Percentiles rank a stretch among this genome's conserved stretches.
phyloP scores from a whole-genome alignment of 306 rosid species.

The Gastrolobium bilobum region DNA sequence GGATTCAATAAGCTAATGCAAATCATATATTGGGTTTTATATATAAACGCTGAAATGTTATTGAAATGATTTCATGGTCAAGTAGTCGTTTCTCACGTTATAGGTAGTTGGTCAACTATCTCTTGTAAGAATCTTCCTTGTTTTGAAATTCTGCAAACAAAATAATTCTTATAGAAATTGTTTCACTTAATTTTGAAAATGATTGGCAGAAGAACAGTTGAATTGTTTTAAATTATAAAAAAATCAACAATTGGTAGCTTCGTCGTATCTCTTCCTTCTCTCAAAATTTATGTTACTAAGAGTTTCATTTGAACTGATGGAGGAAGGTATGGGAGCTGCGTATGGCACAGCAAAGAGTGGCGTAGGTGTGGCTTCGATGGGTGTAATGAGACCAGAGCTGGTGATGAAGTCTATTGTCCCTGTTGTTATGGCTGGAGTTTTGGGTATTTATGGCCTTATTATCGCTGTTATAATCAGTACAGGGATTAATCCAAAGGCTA shows the following conservation, averaged over 20 bases:
- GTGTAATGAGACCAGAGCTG: slow-evolving; percentile 94
- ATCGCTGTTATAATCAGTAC: slow-evolving; percentile 93
- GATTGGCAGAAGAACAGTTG: background rate
- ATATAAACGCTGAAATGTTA: background rate
- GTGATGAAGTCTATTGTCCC: slow-evolving; percentile 95
- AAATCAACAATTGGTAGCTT: background rate
- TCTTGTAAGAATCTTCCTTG: slow-evolving; percentile 10
- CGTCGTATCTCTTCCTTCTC: background rate
- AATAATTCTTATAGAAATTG: background rate
- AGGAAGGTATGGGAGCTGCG: slow-evolving; percentile 91
- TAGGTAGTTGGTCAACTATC: background rate
- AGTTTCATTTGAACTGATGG: slow-evolving; percentile 41
- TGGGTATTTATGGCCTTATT: slow-evolving; percentile 94
- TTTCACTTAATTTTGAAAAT: slow-evolving; percentile 21
- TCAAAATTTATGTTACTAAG: background rate
- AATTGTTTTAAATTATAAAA: background rate
- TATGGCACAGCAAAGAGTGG: slow-evolving; percentile 94
- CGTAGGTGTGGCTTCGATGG: slow-evolving; percentile 93
- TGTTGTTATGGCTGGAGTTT: slow-evolving; percentile 94
- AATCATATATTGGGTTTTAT: background rate
- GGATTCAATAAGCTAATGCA: slow-evolving; percentile 7
- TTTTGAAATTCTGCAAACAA: background rate
- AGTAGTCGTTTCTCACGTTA: background rate
- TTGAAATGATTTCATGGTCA: background rate
- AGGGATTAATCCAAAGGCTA: slow-evolving; percentile 92